Evolutionary conservation across 2,329 filamentous ascomycete species (phyloP), one percentile per base, ranked within the genome.

Genomic region (Fusarium oxysporum): DNA sequence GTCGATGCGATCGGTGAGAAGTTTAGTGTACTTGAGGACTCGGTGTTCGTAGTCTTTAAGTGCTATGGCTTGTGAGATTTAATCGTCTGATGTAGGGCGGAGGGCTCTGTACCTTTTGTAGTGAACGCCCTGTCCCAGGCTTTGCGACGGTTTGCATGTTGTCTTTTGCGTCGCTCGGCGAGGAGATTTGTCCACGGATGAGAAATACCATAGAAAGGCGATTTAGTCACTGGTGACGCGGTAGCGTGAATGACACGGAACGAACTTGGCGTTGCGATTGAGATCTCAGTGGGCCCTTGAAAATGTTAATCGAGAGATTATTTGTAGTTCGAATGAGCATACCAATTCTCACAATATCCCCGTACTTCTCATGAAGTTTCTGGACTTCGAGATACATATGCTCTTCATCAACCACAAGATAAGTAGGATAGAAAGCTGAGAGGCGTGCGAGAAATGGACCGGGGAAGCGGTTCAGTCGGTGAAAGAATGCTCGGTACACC

Each of bases 51-150:
- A 74, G 3, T 74, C 67, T 3, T 60, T 45, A 1, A 73, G 17
- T 0, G 70, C 71, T 56, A 12, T 14, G 1, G 4, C 3, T 5
- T 5, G 5, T 67, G 17, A 58, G 40, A 6, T 3, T 2, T 5
- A 2, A 3, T 13, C 3, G 32, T 5, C 12, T 9, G 25, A 21
- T 17, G 3, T 17, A 10, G 3, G 9, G 25, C 9, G 17, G 5
- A 3, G 16, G 1, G 2, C 5, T 7, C 17, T 0, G 5, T 35
- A 70, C 72, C 71, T 62, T 73, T 76, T 1, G 71, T 44, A 14
- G 64, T 74, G 13, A 76, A 74, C 0, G 60, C 74, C 19, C 64
- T 70, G 0, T 76, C 74, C 74, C 74, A 76, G 0, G 63, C 43
- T 37, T 71, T 74, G 6, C 74, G 60, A 12, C 74, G 61, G 12